phyloP scores from a whole-genome alignment of 495 filamentous ascomycete genomes.

The Pyrenula aspistea region DNA sequence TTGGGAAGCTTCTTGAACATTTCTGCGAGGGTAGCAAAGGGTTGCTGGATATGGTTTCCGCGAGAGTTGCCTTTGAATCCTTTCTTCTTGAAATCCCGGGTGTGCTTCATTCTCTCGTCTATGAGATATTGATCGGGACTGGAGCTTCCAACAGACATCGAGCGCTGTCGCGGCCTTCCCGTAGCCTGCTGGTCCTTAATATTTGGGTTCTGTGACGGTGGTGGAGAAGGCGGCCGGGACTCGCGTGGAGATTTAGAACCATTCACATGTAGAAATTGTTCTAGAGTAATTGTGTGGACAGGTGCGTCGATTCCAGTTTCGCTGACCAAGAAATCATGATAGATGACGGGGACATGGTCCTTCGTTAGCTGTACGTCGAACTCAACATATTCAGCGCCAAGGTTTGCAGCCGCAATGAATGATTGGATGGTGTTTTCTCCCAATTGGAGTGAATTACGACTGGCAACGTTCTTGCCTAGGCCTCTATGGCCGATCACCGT shows the following conservation, averaged over 20 bases:
- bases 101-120: slow-evolving; percentile 92
- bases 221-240: slow-evolving; percentile 36
- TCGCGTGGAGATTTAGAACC: slow-evolving; percentile 32
- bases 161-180: slow-evolving; percentile 27
- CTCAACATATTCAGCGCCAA: slow-evolving; percentile 87
- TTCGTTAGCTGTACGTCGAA: slow-evolving; percentile 97
- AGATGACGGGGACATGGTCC: slow-evolving; percentile 96
- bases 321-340: slow-evolving; percentile 97
- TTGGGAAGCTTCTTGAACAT: slow-evolving; percentile 76
- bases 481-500: slow-evolving; percentile 93
- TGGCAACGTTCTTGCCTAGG: slow-evolving; percentile 78
- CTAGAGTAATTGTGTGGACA: slow-evolving; percentile 85
- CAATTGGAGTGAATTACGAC: slow-evolving; percentile 75
- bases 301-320: slow-evolving; percentile 97
- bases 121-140: slow-evolving; percentile 43
- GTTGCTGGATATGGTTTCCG: slow-evolving; percentile 85
- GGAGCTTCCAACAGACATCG: slow-evolving; percentile 45
- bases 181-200: slow-evolving; percentile 6
- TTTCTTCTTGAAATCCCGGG: slow-evolving; percentile 81
- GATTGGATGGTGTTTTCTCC: slow-evolving; percentile 93
- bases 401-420: slow-evolving; percentile 89
- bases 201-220: slow-evolving; percentile 3
- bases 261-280: slow-evolving; percentile 83
- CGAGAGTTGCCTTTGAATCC: slow-evolving; percentile 94
- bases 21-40: slow-evolving; percentile 89